These are phyloP conservation scores for Wickerhamomyces sp. DNA, from an alignment of 1,139 yeast genomes.

Conservation along the genomic window DNA sequence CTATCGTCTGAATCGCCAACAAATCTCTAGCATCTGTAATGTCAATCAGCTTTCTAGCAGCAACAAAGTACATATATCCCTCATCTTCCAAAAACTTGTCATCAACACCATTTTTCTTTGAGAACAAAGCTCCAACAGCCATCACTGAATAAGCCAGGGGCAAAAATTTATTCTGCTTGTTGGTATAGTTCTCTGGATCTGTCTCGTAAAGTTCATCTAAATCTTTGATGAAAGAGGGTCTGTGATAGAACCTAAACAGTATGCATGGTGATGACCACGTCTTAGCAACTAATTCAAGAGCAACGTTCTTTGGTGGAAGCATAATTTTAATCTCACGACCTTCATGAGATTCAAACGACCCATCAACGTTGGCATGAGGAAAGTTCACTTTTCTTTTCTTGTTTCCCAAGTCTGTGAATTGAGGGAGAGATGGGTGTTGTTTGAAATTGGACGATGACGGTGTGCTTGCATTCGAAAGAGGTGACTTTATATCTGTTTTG, in stretches of 20 bases:
- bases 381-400: conserved; percentile 16
- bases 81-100: conserved; percentile 60
- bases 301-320: conserved; percentile 72
- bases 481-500: neutral
- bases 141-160: conserved; percentile 70
- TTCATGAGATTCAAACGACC: conserved; percentile 32
- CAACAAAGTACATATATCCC: conserved; percentile 82
- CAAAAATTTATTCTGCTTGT: conserved; percentile 64
- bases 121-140: conserved; percentile 77
- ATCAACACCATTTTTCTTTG: conserved; percentile 32
- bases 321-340: conserved; percentile 56
- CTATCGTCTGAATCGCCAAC: conserved; percentile 69
- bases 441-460: conserved; percentile 3
- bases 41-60: conserved; percentile 80
- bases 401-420: conserved; percentile 1
- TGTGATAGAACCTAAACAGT: conserved; percentile 76
- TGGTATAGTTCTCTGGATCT: conserved; percentile 61
- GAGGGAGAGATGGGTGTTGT: conserved; percentile 1
- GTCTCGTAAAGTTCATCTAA: conserved; percentile 56
- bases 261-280: conserved; percentile 92
- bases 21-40: conserved; percentile 61
- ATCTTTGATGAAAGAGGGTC: conserved; percentile 70
- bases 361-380: conserved; percentile 29
- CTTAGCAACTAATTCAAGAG: conserved; percentile 65
- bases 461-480: conserved; percentile 2